Evolutionary conservation across 371 early-diverging fungal genomes (phyloP), one percentile per base, ranked within the genome.

Genomic region (Fennellomyces sp.): DNA sequence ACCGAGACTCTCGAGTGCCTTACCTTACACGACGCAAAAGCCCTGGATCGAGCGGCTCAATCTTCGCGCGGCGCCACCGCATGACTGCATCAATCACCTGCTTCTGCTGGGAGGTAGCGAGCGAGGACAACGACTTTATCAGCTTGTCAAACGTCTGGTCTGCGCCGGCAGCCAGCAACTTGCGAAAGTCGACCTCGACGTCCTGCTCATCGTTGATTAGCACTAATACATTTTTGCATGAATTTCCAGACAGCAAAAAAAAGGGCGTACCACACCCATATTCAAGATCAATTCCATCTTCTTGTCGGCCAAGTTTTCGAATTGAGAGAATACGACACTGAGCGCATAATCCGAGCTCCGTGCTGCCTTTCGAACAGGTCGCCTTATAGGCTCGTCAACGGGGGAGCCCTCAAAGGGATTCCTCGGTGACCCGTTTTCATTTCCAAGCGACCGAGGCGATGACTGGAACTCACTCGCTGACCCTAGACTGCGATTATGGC

Each of bases 11-110:
- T 25, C 12, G 2, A 25, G n/a, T 11, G 10, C 15, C 38, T 49
- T 69, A 80, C 80, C 75, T 81, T 29, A 81, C 64, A 47, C 75
- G 65, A 53, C 70, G 69, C 15, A 81, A 61, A 7, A 78, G 31
- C 12, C 63, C 54, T n/a, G 69, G 65, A 56, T 88, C 87, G 5
- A 80, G 56, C 13, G 85, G 74, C 28, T 92, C 94, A 25, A 88
- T 87, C 52, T 91, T 90, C 23, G 78, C 69, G 72, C 91, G 89
- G 55, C 95, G 82, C 97, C 97, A 97, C 1, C 87, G 76, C 88
- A 96, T 91, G 15, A 97, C 84, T 30, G 89, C 76, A 71, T 97
- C 98, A 45, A 97, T 93, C 26, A 97, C 89, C 3, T 90, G 85
- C 45, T 88, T 92, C 28, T 95, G 93, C 55, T 93, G 90, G 60